Evolutionary conservation across 805 yeast species (phyloP).

Genomic region (Vanderwaltozyma polyspora): DNA sequence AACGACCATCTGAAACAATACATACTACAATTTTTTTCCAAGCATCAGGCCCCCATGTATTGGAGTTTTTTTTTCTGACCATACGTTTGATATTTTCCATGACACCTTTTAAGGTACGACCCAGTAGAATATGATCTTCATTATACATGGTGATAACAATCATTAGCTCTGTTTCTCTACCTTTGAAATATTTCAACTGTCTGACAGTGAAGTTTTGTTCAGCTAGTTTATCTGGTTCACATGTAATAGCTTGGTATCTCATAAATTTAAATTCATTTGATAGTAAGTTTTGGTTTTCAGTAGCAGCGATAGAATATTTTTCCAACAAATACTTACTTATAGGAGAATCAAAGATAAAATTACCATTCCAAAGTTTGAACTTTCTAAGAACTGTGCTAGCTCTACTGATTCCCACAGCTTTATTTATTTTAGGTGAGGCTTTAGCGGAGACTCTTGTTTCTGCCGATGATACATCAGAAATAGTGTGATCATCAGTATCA

Average conservation of each 20-base stretch:
- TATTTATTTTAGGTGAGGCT: background rate
- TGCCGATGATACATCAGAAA: slow-evolving; percentile 1
- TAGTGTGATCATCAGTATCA: background rate
- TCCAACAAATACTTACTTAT: slow-evolving; percentile 58
- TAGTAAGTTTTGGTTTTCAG: slow-evolving; percentile 31
- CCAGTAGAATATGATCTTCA: slow-evolving; percentile 73
- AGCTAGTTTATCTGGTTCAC: slow-evolving; percentile 70
- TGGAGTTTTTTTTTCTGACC: slow-evolving; percentile 49
- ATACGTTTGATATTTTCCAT: slow-evolving; percentile 77
- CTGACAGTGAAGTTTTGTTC: slow-evolving; percentile 62
- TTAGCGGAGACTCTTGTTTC: background rate
- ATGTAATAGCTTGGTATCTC: slow-evolving; percentile 91
- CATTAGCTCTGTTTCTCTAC: slow-evolving; percentile 75
- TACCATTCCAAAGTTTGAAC: slow-evolving; percentile 43
- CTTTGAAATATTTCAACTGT: slow-evolving; percentile 65
- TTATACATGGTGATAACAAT: slow-evolving; percentile 84
- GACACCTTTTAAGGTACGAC: slow-evolving; percentile 80
- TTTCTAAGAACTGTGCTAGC: slow-evolving; percentile 12
- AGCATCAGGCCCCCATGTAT: slow-evolving; percentile 87
- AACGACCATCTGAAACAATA: slow-evolving; percentile 86
- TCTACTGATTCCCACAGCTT: slow-evolving; percentile 2
- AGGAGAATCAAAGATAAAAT: slow-evolving; percentile 80
- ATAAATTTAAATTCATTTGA: slow-evolving; percentile 60
- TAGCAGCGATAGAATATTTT: slow-evolving; percentile 33
- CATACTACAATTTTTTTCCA: slow-evolving; percentile 92